A percentile compares a stretch with the other conserved stretches of the same genome.
These are phyloP conservation scores for Discostella pseudostelligera DNA, from an alignment of 108 stramenopile genomes.

Conservation along the genomic window DNA sequence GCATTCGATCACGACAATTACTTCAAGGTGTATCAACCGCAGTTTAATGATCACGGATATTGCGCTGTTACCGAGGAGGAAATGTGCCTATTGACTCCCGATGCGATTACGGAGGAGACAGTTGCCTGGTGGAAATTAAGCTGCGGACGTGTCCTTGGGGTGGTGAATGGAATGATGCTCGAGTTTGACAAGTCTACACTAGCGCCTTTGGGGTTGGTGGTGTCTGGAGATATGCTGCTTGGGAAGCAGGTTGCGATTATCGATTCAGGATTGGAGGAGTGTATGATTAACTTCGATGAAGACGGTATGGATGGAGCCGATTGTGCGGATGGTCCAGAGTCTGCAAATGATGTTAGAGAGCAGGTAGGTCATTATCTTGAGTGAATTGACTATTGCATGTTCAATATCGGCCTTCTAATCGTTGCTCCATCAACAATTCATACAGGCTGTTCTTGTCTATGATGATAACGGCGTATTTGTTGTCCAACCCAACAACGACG, in stretches of 20 bases:
- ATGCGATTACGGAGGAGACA: slow-evolving; percentile 51
- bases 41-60: slow-evolving; percentile 52
- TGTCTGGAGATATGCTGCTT: slow-evolving; percentile 49
- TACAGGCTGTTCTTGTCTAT: slow-evolving; percentile 40
- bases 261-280: slow-evolving; percentile 43
- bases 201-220: slow-evolving; percentile 70
- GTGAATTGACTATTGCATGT: neutral
- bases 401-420: neutral
- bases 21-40: slow-evolving; percentile 74
- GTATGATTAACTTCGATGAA: slow-evolving; percentile 47
- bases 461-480: slow-evolving; percentile 51
- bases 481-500: slow-evolving; percentile 71
- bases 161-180: slow-evolving; percentile 72
- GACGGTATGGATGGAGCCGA: slow-evolving; percentile 53
- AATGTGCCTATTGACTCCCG: slow-evolving; percentile 29
- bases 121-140: slow-evolving; percentile 77
- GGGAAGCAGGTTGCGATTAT: slow-evolving; percentile 57
- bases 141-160: slow-evolving; percentile 72
- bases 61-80: slow-evolving; percentile 30
- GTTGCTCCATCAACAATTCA: neutral
- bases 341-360: slow-evolving; percentile 23
- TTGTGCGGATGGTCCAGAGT: slow-evolving; percentile 35
- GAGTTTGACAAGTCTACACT: slow-evolving; percentile 71
- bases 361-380: slow-evolving; percentile 22
- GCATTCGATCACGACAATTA: slow-evolving; percentile 76